phyloP scores from a whole-genome alignment of 129 eudicot genomes.

The Silybum marianum region DNA sequence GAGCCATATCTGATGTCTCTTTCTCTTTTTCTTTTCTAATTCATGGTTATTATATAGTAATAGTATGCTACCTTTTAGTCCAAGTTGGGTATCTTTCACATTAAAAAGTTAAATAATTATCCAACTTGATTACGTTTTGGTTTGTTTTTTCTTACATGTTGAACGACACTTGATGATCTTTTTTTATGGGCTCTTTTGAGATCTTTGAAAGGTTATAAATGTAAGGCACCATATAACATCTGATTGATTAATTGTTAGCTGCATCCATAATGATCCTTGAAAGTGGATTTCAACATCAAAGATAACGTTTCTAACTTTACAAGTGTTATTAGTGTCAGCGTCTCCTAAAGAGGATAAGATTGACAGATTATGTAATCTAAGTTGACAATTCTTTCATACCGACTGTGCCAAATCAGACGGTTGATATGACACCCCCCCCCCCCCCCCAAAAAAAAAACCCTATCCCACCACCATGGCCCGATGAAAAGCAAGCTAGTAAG shows the following conservation, averaged over 20 bases:
- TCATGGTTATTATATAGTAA: conserved; percentile 23
- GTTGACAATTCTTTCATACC: conserved; percentile 13
- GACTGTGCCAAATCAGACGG: conserved; percentile 6
- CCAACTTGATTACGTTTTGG: conserved; percentile 15
- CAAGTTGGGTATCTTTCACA: conserved; percentile 35
- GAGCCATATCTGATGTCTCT: conserved; percentile 25
- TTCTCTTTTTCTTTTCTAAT: conserved; percentile 34
- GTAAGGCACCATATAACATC: conserved; percentile 15
- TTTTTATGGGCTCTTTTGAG: background rate
- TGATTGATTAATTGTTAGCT: conserved; percentile 9
- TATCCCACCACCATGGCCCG: background rate
- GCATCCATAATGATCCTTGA: conserved; percentile 18
- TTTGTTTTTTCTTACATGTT: conserved; percentile 16
- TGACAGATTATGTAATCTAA: conserved; percentile 25
- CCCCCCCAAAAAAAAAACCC: conserved; percentile 6
- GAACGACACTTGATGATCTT: conserved; percentile 5
- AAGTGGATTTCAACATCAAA: conserved; percentile 48
- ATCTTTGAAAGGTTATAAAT: conserved; percentile 1
- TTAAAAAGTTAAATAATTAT: conserved; percentile 17
- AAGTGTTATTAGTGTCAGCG: conserved; percentile 16
- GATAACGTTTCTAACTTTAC: conserved; percentile 27
- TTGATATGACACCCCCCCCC: background rate
- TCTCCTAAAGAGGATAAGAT: conserved; percentile 31
- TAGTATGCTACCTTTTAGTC: conserved; percentile 9
- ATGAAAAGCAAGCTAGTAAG: background rate